These are phyloP conservation scores for Fusarium sp. DNA, from an alignment of 2,329 filamentous ascomycete genomes.

Conservation along the genomic window DNA sequence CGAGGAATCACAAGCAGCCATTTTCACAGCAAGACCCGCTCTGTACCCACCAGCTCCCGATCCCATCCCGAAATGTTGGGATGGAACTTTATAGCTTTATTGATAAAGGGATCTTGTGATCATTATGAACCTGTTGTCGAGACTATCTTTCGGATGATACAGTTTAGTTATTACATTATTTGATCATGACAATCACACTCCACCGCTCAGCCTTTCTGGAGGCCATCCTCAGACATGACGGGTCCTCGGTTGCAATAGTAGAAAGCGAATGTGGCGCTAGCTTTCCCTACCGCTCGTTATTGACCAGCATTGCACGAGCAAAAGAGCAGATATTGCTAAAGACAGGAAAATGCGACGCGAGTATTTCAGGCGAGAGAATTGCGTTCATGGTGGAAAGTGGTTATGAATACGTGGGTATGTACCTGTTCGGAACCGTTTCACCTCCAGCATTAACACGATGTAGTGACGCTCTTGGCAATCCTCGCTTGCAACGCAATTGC, in stretches of 20 bases:
- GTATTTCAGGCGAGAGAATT: constrained; percentile 73
- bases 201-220: constrained; percentile 1
- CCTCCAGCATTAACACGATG: neutral
- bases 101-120: too few species aligned
- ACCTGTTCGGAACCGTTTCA: accelerated
- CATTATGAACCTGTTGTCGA: too few species aligned
- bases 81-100: too few species aligned
- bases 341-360: neutral
- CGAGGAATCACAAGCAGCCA: too few species aligned
- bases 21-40: too few species aligned
- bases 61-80: too few species aligned
- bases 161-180: too few species aligned
- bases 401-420: constrained; percentile 95
- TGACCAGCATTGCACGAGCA: neutral
- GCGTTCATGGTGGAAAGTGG: constrained; percentile 95
- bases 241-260: neutral
- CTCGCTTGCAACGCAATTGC: constrained; percentile 88
- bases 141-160: too few species aligned
- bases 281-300: neutral
- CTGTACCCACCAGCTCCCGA: too few species aligned
- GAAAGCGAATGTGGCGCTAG: neutral
- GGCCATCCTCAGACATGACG: constrained; percentile 1
- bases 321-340: neutral
- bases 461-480: constrained; percentile 89
- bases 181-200: neutral